These are phyloP conservation scores for Leishmania mexicana DNA, from an alignment of 208 protist species.

Conservation along the genomic window DNA sequence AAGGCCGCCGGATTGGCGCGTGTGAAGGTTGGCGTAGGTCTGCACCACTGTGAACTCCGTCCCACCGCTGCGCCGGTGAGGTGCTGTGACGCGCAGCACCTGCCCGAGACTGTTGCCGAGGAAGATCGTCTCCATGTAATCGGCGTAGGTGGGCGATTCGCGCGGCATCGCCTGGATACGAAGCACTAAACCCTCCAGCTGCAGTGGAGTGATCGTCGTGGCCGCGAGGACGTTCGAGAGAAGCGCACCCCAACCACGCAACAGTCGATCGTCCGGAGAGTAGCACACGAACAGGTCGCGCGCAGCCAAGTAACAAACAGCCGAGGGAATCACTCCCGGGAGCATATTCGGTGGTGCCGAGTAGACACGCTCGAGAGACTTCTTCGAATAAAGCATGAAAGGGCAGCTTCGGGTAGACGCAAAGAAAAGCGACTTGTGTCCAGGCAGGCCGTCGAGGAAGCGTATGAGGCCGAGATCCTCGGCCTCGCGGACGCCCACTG, in stretches of 20 bases:
- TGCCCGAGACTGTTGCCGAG: slow-evolving; percentile 53
- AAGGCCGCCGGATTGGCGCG: slow-evolving; percentile 49
- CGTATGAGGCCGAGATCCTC: slow-evolving; percentile 46
- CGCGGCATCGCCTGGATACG: slow-evolving; percentile 36
- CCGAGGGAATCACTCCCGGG: slow-evolving; percentile 30
- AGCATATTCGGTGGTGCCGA: slow-evolving; percentile 43
- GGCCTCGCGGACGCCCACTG: slow-evolving; percentile 13
- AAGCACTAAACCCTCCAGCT: slow-evolving; percentile 45
- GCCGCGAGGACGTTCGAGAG: slow-evolving; percentile 31
- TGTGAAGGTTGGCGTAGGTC: slow-evolving; percentile 47
- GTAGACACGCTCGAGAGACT: slow-evolving; percentile 47
- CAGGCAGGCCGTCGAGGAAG: slow-evolving; percentile 49
- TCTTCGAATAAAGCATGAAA: slow-evolving; percentile 58
- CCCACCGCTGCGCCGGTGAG: slow-evolving; percentile 25
- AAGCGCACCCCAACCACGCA: slow-evolving; percentile 55
- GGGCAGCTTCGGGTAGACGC: slow-evolving; percentile 46
- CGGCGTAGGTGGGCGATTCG: slow-evolving; percentile 38
- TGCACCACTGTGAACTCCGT: slow-evolving; percentile 36
- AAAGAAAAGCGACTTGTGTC: slow-evolving; percentile 59
- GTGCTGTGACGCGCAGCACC: slow-evolving; percentile 50
- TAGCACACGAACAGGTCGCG: slow-evolving; percentile 69
- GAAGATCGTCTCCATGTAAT: slow-evolving; percentile 48
- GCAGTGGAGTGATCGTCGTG: slow-evolving; percentile 33
- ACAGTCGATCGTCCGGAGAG: slow-evolving; percentile 38
- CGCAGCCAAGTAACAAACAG: slow-evolving; percentile 55